These are phyloP conservation scores for Cercospora nicotianae DNA, from an alignment of 2,329 filamentous ascomycete genomes.

Conservation along the genomic window DNA sequence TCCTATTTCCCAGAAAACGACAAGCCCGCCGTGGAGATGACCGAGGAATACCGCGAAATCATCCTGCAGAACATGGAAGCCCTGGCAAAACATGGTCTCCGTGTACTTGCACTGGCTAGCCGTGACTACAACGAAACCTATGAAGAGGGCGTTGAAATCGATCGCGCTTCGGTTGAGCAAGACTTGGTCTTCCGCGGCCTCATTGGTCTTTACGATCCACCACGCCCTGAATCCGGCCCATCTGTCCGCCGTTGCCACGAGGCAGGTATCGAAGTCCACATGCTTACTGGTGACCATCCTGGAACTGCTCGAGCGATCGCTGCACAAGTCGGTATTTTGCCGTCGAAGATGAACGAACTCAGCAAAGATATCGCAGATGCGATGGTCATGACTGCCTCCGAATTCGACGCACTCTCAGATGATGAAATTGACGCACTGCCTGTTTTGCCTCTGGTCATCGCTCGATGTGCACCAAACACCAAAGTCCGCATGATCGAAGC, in stretches of 20 bases:
- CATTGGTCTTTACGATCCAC: conserved; percentile 82
- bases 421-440: conserved; percentile 72
- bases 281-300: conserved; percentile 81
- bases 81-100: conserved; percentile 62
- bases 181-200: conserved; percentile 75
- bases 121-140: conserved; percentile 41
- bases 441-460: conserved; percentile 76
- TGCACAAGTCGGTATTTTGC: conserved; percentile 74
- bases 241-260: conserved; percentile 69
- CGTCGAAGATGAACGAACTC: conserved; percentile 58
- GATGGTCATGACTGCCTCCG: conserved; percentile 69
- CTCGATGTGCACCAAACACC: conserved; percentile 79
- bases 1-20: conserved; percentile 37
- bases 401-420: conserved; percentile 65
- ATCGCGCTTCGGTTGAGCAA: conserved; percentile 64
- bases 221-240: conserved; percentile 73
- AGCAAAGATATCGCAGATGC: conserved; percentile 63
- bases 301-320: conserved; percentile 78
- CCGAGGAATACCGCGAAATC: conserved; percentile 53
- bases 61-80: conserved; percentile 69
- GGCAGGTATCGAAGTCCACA: conserved; percentile 76
- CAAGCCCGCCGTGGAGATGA: conserved; percentile 52
- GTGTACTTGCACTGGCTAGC: conserved; percentile 66
- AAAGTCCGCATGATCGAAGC: conserved; percentile 92
- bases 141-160: conserved; percentile 52